phyloP scores from a whole-genome alignment of 768 basidiomycete genomes.

The Lenzites betulinus region DNA sequence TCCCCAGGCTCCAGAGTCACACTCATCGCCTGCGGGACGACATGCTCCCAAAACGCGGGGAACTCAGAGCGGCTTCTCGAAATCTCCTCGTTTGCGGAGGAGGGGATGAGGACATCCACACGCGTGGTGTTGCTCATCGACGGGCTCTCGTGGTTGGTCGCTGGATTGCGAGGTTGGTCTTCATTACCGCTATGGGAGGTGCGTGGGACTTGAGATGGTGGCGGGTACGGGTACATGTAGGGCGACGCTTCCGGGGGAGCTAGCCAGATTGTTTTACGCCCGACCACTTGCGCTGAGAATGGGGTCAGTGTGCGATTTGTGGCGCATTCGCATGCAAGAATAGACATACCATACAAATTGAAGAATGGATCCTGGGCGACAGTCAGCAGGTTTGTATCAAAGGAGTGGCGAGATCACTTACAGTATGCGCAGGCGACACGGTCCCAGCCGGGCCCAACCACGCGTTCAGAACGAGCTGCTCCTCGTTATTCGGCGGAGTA shows the following conservation, averaged over 20 bases:
- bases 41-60: slow-evolving; percentile 57
- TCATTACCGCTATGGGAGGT: slow-evolving; percentile 11
- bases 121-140: slow-evolving; percentile 80
- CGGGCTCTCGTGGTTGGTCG: slow-evolving; percentile 42
- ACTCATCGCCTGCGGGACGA: slow-evolving; percentile 59
- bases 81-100: slow-evolving; percentile 15
- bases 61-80: slow-evolving; percentile 31
- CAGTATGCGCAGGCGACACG: slow-evolving; percentile 87
- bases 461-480: slow-evolving; percentile 67
- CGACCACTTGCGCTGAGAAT: slow-evolving; percentile 78
- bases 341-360: slow-evolving; percentile 78
- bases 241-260: slow-evolving; percentile 64
- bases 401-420: slow-evolving; percentile 39
- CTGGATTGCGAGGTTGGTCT: slow-evolving; percentile 37
- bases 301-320: neutral
- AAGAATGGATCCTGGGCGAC: slow-evolving; percentile 81
- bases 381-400: slow-evolving; percentile 1
- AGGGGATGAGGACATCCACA: slow-evolving; percentile 69
- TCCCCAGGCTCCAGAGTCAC: slow-evolving; percentile 80
- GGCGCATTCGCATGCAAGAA: neutral
- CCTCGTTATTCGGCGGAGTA: slow-evolving; percentile 62
- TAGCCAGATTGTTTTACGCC: slow-evolving; percentile 89
- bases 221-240: slow-evolving; percentile 61
- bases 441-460: slow-evolving; percentile 86
- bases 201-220: slow-evolving; percentile 9